Conservation (phyloP, 164 flowering plant species). For the Amborella trichopoda region DNA sequence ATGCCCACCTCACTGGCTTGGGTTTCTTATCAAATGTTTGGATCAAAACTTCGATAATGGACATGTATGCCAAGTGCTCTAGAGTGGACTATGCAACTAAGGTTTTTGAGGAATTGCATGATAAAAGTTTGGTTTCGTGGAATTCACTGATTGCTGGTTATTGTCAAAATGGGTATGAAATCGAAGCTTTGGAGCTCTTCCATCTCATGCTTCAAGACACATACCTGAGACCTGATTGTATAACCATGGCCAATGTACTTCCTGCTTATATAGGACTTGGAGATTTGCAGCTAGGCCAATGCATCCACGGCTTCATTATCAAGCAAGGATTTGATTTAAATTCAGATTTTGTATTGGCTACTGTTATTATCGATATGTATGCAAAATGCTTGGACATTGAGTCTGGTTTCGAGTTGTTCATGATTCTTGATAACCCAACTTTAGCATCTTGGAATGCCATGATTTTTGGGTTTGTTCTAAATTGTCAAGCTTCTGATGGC, state of each 20-base stretch:
- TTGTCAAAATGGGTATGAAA: slow-evolving; percentile 23
- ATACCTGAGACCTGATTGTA: slow-evolving; percentile 19
- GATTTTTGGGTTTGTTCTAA: slow-evolving; percentile 18
- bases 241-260: slow-evolving; percentile 28
- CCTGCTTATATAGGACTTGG: slow-evolving; percentile 21
- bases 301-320: slow-evolving; percentile 19
- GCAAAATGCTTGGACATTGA: slow-evolving; percentile 24
- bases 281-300: slow-evolving; percentile 8
- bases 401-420: slow-evolving; percentile 18
- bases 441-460: slow-evolving; percentile 26
- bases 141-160: slow-evolving; percentile 26
- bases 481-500: slow-evolving; percentile 8
- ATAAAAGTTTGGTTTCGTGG: slow-evolving; percentile 30
- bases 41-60: slow-evolving; percentile 23
- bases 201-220: slow-evolving; percentile 13
- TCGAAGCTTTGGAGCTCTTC: slow-evolving; percentile 19
- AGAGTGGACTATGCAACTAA: slow-evolving; percentile 18
- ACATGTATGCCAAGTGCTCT: slow-evolving; percentile 28
- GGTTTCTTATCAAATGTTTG: slow-evolving; percentile 18
- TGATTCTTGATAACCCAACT: slow-evolving; percentile 12
- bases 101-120: slow-evolving; percentile 19
- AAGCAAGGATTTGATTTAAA: slow-evolving; percentile 20
- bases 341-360: slow-evolving; percentile 22
- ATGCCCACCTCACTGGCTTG: slow-evolving; percentile 15
- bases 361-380: slow-evolving; percentile 31